These are phyloP conservation scores for Sporothrix humicola DNA, from an alignment of 2,329 filamentous ascomycete genomes.

Conservation along the genomic window DNA sequence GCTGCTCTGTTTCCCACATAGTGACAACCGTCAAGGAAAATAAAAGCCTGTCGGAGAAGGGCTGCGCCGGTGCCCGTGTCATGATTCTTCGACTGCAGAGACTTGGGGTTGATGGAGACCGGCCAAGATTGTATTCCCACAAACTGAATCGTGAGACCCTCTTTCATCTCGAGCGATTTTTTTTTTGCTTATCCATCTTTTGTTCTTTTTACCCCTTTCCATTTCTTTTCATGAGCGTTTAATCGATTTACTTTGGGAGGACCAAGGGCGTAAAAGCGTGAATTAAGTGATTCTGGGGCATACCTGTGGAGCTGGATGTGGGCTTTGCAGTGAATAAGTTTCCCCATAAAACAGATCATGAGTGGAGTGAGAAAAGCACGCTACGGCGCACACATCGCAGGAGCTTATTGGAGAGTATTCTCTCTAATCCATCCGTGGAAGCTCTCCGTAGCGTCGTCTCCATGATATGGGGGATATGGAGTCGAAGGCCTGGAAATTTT, in stretches of 20 bases:
- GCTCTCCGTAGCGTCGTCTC: slow-evolving; percentile 13
- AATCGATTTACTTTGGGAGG: background rate
- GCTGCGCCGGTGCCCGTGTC: background rate
- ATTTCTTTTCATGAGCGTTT: slow-evolving; percentile 5
- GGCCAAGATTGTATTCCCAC: background rate
- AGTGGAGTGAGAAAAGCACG: slow-evolving; percentile 23
- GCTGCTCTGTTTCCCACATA: no score
- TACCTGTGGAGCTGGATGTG: background rate
- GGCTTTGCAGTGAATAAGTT: slow-evolving; percentile 17
- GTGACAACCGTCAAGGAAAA: background rate
- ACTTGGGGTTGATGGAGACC: background rate
- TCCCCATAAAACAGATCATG: slow-evolving; percentile 27
- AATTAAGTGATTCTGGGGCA: background rate
- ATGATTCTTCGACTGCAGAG: background rate
- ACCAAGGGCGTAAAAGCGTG: background rate
- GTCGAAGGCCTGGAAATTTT: slow-evolving; percentile 4
- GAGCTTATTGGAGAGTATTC: background rate
- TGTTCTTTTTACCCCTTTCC: background rate
- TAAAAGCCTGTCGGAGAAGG: slow-evolving; percentile 8
- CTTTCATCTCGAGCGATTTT: background rate
- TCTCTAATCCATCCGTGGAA: background rate
- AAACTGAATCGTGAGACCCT: slow-evolving; percentile 12
- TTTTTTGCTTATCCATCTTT: no score
- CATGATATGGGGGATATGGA: slow-evolving; percentile 19
- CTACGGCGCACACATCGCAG: slow-evolving; percentile 12